These are phyloP conservation scores for Panicum hallii DNA, from an alignment of 202 grass and related monocot genomes.

Conservation along the genomic window DNA sequence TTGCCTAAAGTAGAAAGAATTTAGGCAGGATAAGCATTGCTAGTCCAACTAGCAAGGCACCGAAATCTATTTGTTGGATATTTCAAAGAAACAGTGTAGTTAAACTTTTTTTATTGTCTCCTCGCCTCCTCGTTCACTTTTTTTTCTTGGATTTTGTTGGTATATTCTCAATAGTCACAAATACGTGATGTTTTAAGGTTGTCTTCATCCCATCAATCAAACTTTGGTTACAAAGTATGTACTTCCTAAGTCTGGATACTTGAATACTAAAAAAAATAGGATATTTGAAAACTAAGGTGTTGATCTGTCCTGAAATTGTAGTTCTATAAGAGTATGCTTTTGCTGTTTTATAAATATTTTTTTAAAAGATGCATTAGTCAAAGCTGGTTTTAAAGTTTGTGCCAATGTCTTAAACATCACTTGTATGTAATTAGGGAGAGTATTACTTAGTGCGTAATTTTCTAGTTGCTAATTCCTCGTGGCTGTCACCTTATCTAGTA, in stretches of 20 bases:
- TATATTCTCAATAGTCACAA: background rate
- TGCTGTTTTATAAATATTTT: background rate
- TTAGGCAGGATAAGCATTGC: background rate
- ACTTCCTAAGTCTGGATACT: too few relatives aligned
- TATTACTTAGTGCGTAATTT: background rate
- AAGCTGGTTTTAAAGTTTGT: background rate
- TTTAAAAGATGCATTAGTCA: too few relatives aligned
- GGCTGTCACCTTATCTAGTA: background rate
- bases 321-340: too few relatives aligned
- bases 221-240: background rate
- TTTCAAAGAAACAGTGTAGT: background rate
- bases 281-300: background rate
- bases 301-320: background rate
- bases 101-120: background rate
- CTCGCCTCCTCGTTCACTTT: background rate
- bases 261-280: too few relatives aligned
- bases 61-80: background rate
- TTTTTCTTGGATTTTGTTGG: background rate
- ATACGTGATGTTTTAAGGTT: background rate
- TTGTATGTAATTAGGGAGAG: background rate
- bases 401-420: background rate
- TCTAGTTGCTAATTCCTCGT: background rate
- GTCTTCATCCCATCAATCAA: background rate
- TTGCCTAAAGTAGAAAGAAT: conserved; percentile 26
- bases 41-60: background rate